Base-by-base conservation (phyloP, 192 early-diverging fungal species). In the Backusella australiensis region DNA sequence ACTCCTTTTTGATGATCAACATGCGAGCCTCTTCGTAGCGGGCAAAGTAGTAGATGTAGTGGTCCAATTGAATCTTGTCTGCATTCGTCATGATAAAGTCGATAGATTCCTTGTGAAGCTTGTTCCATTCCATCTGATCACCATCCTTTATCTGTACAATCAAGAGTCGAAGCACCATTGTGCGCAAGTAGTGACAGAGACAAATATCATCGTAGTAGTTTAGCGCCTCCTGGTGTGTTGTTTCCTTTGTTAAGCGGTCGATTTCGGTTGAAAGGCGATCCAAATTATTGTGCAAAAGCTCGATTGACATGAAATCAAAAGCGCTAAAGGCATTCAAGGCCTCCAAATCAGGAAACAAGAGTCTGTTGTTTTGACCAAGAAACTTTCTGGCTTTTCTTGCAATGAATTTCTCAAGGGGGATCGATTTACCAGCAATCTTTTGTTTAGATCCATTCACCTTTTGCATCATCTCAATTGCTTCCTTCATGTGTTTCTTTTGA, bases 391-490 rank as follows among this genome's bases (percentile, higher is more conserved):
- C 85, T 80, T 97, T 97, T 67, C 96, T 90, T 32, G 91, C 86
- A 21, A 96, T 91, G 81, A 92, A 96, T 83, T 96, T 96, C 84
- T 97, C 96, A 34, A 97, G 76, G 11, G 94, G 94, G 36, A 97
- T 86, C 3, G 90, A 90, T 81, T 94, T 94, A 23, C 96, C 96
- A 26, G 94, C 96, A 11, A 97, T 89, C 77, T 90, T 94, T 83
- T 92, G 91, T 76, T 85, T 87, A 14, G 87, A 78, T 32, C 75
- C 81, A 15, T 91, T 90, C 11, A 97, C 93, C 34, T 89, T 85
- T 23, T 76, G 77, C 88, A 97, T 91, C 78, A 93, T 80, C 8
- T 85, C 73, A 59, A 78, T 75, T 17, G 86, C 76, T 19, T 69
- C n/a, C 46, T 82, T 73, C 8, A 80, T 69, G n/a, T 12, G 3